Base-by-base conservation (phyloP, 148 eudicot species). In the Diospyros kaki region DNA sequence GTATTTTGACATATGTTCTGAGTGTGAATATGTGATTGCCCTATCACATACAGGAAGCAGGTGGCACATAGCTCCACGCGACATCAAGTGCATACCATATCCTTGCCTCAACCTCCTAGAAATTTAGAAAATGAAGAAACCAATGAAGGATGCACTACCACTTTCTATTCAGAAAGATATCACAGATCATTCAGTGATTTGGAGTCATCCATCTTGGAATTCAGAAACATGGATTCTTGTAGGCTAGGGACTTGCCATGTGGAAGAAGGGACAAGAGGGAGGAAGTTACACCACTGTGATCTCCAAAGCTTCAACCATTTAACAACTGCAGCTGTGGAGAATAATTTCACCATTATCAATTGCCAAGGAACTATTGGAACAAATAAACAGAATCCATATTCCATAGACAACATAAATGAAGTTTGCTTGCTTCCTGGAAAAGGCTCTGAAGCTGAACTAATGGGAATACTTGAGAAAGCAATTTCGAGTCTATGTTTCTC, bases 401-500 rank as follows among this genome's bases (percentile, higher is more conserved):
- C 28, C 71, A 68, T 58, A 58, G 41, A 65, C 12, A 51, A 48
- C 43, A 5, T 64, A 46, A 72, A 58, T 64, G 80, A 74, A 56
- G 42, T 58, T 60, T 54, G 59, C 44, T 73, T 14, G 66, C 40
- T 42, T 70, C 69, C 69, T 71, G 68, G 60, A 72, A 74, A 75
- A 66, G 74, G 65, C 45, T 73, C 61, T n/a, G 77, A 68, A 46
- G 53, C 48, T n/a, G 83, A 80, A 68, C 79, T 80, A 67, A 72
- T 68, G 41, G 82, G 76, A 62, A 6, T 81, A 44, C 62, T 87
- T 13, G 81, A 87, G 73, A 80, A 79, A 75, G 70, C 82, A 66
- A 87, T 87, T 71, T 84, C 90, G 46, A 82, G 69, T 52, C 71
- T 84, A 66, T 82, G 90, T 79, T 82, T 87, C 77, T 77, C 84